A percentile compares a stretch with the other conserved stretches of the same genome.
phyloP scores from a whole-genome alignment of 345 rosid genomes.

The Brassica rapa region DNA sequence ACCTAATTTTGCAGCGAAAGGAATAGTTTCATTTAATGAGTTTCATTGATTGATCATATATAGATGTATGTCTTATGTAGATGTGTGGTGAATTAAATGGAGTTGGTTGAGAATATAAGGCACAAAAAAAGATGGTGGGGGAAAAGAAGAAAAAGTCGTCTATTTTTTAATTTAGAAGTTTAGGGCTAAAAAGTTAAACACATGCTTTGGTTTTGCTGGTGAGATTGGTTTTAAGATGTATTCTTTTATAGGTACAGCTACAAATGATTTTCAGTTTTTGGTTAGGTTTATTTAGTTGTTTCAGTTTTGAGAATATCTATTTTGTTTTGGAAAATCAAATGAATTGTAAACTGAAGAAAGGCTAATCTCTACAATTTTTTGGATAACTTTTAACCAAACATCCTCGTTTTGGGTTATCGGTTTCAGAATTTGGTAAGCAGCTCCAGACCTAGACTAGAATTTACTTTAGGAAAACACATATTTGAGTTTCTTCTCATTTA shows the following conservation, averaged over 20 bases:
- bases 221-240: constrained; percentile 21
- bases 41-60: constrained; percentile 52
- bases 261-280: constrained; percentile 10
- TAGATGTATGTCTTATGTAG: neutral
- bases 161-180: neutral
- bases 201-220: constrained; percentile 25
- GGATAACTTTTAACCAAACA: neutral
- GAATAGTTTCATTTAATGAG: constrained; percentile 37
- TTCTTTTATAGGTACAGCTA: constrained; percentile 30
- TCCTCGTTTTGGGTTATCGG: constrained; percentile 27
- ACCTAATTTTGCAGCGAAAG: constrained; percentile 66
- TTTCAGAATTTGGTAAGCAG: constrained; percentile 29
- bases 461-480: constrained; percentile 12
- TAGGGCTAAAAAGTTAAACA: constrained; percentile 17
- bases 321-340: constrained; percentile 15
- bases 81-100: constrained; percentile 62
- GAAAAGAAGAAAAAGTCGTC: constrained; percentile 16
- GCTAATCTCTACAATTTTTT: neutral
- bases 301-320: constrained; percentile 3
- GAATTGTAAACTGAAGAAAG: neutral
- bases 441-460: constrained; percentile 2
- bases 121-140: constrained; percentile 38
- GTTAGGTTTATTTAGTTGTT: neutral
- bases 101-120: constrained; percentile 65
- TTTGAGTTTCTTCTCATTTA: constrained; percentile 8